Evolutionary conservation across 225 moss, liverwort and hornwort species (phyloP).

Genomic region (Ulota crispa): DNA sequence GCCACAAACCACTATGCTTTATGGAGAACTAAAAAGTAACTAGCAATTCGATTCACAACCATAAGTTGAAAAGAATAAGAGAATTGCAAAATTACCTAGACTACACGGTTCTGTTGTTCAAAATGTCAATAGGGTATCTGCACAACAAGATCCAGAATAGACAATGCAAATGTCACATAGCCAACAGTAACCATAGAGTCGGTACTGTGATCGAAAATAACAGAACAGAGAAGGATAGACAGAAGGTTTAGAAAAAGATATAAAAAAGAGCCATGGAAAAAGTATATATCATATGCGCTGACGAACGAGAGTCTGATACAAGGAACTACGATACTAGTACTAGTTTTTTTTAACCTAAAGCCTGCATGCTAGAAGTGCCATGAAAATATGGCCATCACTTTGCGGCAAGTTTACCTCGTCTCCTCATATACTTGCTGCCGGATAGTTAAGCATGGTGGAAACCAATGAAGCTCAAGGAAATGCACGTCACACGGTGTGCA

Average conservation of each 20-base stretch:
- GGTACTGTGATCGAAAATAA: background rate
- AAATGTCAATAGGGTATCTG: background rate
- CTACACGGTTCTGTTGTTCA: background rate
- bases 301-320: conserved; percentile 26
- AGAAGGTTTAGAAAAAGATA: conserved; percentile 17
- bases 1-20: background rate
- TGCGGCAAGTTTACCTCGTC: conserved; percentile 63
- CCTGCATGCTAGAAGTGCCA: conserved; percentile 71
- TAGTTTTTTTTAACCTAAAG: conserved; percentile 32
- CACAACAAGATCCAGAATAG: background rate
- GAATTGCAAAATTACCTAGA: background rate
- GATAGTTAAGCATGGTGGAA: conserved; percentile 65
- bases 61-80: background rate
- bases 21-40: background rate
- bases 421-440: conserved; percentile 63
- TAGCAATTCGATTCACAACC: conserved; percentile 1
- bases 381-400: conserved; percentile 65
- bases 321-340: conserved; percentile 17
- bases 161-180: background rate
- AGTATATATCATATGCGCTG: conserved; percentile 28
- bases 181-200: background rate
- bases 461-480: conserved; percentile 68
- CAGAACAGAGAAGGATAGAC: conserved; percentile 21
- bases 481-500: conserved; percentile 37
- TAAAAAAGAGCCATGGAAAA: conserved; percentile 25